Conservation (phyloP, 164 flowering plant species). For the Liriodendron chinense region DNA sequence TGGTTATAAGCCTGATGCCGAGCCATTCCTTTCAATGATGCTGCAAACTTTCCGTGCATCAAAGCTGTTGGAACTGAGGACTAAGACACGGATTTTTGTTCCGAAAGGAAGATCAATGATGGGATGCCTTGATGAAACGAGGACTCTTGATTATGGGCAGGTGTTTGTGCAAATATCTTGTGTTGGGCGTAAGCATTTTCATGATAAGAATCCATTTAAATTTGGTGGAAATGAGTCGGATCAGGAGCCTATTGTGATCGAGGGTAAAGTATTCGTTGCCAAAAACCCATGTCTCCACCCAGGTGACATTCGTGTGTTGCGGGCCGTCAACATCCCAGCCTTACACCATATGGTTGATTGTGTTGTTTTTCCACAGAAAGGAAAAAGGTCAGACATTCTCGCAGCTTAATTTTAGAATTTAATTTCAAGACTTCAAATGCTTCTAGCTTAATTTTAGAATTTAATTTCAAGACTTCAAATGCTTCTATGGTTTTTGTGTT, state of each 20-base stretch:
- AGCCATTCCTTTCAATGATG: conserved; percentile 92
- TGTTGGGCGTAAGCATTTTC: conserved; percentile 14
- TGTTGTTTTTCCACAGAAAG: conserved; percentile 91
- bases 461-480: no score
- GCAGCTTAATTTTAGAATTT: no score
- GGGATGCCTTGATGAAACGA: conserved; percentile 94
- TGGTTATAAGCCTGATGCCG: conserved; percentile 75
- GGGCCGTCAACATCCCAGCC: conserved; percentile 65
- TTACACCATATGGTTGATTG: conserved; percentile 91
- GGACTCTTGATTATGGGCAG: conserved; percentile 76
- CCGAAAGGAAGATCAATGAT: conserved; percentile 74
- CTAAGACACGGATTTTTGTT: conserved; percentile 63
- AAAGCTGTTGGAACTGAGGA: conserved; percentile 59
- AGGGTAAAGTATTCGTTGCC: conserved; percentile 72
- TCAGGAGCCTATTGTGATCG: conserved; percentile 23
- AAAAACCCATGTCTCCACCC: conserved; percentile 97
- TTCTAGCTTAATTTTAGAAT: no score
- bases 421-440: no score
- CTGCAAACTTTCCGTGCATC: conserved; percentile 63
- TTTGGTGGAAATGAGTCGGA: neutral
- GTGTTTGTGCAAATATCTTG: conserved; percentile 74
- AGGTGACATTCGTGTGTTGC: conserved; percentile 80
- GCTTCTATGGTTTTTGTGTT: no score
- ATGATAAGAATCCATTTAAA: conserved; percentile 10
- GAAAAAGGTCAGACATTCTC: conserved; percentile 41